Conservation (phyloP, 2,329 filamentous ascomycete species). For the Pseudomassariella vexata region DNA sequence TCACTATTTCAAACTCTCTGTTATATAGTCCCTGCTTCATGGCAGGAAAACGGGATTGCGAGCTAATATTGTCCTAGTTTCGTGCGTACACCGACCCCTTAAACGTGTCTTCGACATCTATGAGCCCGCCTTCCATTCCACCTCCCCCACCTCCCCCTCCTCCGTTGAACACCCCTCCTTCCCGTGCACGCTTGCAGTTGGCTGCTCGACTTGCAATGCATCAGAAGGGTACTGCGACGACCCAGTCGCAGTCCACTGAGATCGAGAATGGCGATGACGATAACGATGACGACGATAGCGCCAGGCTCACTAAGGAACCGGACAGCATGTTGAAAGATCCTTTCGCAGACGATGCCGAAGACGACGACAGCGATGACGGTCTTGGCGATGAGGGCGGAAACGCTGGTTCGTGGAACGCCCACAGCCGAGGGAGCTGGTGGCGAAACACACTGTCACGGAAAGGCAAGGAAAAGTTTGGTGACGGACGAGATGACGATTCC, state of each 20-base stretch:
- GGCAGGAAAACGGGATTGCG: too few relatives aligned
- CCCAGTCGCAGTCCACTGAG: constrained; percentile 31
- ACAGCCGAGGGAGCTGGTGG: constrained; percentile 42
- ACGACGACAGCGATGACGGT: constrained; percentile 35
- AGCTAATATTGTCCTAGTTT: constrained; percentile 36
- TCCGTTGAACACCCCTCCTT: constrained; percentile 79
- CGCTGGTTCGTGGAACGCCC: constrained; percentile 25
- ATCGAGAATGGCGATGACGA: constrained; percentile 35
- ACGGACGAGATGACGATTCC: constrained; percentile 31
- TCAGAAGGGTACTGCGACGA: constrained; percentile 52
- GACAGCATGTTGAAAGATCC: constrained; percentile 23
- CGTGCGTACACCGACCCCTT: constrained; percentile 53
- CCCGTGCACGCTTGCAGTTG: constrained; percentile 80
- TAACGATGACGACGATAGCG: constrained; percentile 26
- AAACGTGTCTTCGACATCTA: constrained; percentile 39
- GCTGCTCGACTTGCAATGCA: constrained; percentile 79
- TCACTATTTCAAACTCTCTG: too few relatives aligned
- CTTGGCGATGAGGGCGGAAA: constrained; percentile 30
- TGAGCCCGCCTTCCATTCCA: constrained; percentile 52
- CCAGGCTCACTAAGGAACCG: constrained; percentile 12
- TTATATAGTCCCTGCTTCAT: too few relatives aligned
- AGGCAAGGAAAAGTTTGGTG: constrained; percentile 30
- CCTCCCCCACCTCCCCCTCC: constrained; percentile 64
- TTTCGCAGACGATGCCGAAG: constrained; percentile 46
- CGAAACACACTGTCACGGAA: constrained; percentile 30